phyloP scores from a whole-genome alignment of 495 filamentous ascomycete species.

The Pyrenula aspistea region DNA sequence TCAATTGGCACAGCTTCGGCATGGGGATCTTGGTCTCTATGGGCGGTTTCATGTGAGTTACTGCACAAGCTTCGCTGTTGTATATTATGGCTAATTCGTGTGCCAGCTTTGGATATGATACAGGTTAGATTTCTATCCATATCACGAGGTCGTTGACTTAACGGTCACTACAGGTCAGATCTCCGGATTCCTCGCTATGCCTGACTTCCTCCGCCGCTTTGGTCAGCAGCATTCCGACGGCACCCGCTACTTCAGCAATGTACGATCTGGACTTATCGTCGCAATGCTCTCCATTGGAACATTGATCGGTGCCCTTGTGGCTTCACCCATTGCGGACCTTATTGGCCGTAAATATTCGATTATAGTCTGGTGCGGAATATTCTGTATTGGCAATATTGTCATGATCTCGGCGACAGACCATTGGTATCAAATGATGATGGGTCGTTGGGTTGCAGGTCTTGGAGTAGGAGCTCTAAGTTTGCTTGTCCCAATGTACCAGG shows the following conservation, averaged over 20 bases:
- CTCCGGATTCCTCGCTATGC: slow-evolving; percentile 49
- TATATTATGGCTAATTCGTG: slow-evolving; percentile 35
- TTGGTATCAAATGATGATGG: slow-evolving; percentile 36
- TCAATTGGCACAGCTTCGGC: slow-evolving; percentile 32
- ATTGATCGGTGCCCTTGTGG: slow-evolving; percentile 53
- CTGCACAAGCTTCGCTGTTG: slow-evolving; percentile 22
- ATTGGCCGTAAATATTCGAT: slow-evolving; percentile 41
- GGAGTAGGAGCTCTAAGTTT: slow-evolving; percentile 63
- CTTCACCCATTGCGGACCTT: slow-evolving; percentile 42
- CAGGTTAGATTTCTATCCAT: slow-evolving; percentile 40
- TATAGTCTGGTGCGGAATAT: slow-evolving; percentile 45
- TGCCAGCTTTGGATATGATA: slow-evolving; percentile 26
- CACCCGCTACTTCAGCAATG: slow-evolving; percentile 36
- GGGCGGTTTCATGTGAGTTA: slow-evolving; percentile 46
- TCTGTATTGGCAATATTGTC: slow-evolving; percentile 57
- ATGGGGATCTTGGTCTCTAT: slow-evolving; percentile 50
- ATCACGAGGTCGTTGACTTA: too few relatives aligned
- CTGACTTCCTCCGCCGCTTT: slow-evolving; percentile 33
- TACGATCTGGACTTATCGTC: slow-evolving; percentile 44
- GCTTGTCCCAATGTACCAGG: slow-evolving; percentile 61
- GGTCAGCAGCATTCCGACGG: slow-evolving; percentile 18
- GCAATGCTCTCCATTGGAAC: slow-evolving; percentile 54
- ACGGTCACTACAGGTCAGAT: slow-evolving; percentile 42
- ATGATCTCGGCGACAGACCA: slow-evolving; percentile 46
- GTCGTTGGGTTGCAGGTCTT: slow-evolving; percentile 49